phyloP scores from a whole-genome alignment of 2,329 filamentous ascomycete genomes.

The Parascedosporium putredinis region DNA sequence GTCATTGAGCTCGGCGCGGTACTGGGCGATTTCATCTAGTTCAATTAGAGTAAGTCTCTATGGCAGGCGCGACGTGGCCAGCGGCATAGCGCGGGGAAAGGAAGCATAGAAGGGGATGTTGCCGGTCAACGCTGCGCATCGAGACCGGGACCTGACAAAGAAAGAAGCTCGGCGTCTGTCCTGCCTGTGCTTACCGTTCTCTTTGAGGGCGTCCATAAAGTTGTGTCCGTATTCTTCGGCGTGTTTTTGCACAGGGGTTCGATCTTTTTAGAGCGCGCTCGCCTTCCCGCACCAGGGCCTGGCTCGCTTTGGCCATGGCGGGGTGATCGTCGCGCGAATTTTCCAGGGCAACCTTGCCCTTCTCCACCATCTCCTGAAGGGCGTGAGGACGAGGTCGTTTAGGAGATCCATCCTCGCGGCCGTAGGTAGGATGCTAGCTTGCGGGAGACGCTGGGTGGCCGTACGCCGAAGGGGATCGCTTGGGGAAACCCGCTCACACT shows the following conservation, averaged over 20 bases:
- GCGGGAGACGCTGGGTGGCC: not conserved
- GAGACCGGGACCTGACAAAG: slow-evolving; percentile 13
- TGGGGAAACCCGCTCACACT: too few species aligned
- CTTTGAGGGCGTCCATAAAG: slow-evolving; percentile 41
- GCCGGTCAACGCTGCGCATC: too few species aligned
- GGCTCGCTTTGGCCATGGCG: slow-evolving; percentile 39
- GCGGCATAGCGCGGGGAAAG: too few species aligned
- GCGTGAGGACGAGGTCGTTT: slow-evolving; percentile 33
- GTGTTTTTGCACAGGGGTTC: slow-evolving; percentile 40
- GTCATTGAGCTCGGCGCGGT: slow-evolving; percentile 35
- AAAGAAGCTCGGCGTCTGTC: too few species aligned
- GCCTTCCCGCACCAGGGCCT: slow-evolving; percentile 35
- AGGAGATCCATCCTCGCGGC: slow-evolving; percentile 26
- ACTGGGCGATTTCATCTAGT: slow-evolving; percentile 38
- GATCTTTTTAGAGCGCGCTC: slow-evolving; percentile 39
- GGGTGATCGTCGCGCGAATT: slow-evolving; percentile 33
- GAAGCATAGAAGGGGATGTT: too few species aligned
- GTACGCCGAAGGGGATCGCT: not conserved
- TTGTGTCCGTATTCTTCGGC: slow-evolving; percentile 36
- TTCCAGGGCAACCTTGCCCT: slow-evolving; percentile 33
- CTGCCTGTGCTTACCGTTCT: slow-evolving; percentile 43
- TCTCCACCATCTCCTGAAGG: slow-evolving; percentile 44
- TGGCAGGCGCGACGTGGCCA: not conserved
- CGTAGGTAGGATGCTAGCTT: not conserved
- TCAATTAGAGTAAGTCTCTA: not conserved